A percentile compares a stretch with the other conserved stretches of the same genome.
Conservation (phyloP, 108 stramenopile species). For the Pseudonitzschia multiseries region DNA sequence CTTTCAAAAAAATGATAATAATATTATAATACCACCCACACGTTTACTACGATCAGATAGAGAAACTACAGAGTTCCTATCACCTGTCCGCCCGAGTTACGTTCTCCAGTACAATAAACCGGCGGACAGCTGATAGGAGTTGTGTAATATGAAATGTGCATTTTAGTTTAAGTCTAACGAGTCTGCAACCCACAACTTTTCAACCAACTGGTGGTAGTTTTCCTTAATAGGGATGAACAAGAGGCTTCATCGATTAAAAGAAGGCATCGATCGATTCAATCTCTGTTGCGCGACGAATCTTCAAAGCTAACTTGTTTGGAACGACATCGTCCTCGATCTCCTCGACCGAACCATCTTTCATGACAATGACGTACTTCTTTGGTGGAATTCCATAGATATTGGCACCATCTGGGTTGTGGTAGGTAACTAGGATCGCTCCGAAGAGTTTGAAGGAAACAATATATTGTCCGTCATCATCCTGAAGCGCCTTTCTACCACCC, state of each 20-base stretch:
- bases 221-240: neutral
- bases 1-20: no score
- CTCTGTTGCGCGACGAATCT: constrained; percentile 67
- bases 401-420: constrained; percentile 83
- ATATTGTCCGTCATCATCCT: constrained; percentile 79
- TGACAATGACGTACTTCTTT: constrained; percentile 72
- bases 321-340: constrained; percentile 61
- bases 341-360: constrained; percentile 67
- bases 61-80: no score
- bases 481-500: constrained; percentile 41
- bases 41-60: no score
- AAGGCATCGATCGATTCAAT: constrained; percentile 82
- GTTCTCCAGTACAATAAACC: no score
- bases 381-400: constrained; percentile 76
- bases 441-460: constrained; percentile 89
- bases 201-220: neutral
- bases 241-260: constrained; percentile 48
- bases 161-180: no score
- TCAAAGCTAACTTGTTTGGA: constrained; percentile 62
- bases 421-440: constrained; percentile 83
- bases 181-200: no score
- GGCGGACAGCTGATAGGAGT: no score
- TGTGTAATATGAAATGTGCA: no score
- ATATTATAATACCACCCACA: no score
- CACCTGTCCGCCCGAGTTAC: no score